phyloP scores from a whole-genome alignment of 257 asterid genomes.

The Scutellaria baicalensis region DNA sequence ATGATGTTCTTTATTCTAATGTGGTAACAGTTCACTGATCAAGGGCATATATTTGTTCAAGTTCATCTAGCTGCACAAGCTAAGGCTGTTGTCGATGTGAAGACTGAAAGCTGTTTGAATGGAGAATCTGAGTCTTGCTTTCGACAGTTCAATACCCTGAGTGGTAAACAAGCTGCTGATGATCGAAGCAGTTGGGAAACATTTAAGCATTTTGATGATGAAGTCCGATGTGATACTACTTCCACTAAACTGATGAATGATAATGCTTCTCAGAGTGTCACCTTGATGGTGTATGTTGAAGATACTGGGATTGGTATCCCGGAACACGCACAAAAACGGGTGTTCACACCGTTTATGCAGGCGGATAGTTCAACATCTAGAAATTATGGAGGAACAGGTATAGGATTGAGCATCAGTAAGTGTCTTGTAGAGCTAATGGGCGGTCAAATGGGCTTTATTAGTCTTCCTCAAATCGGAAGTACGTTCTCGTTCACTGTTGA shows the following conservation, averaged over 20 bases:
- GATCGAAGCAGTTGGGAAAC: conserved; percentile 66
- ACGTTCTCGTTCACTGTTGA: conserved; percentile 71
- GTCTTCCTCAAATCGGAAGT: conserved; percentile 80
- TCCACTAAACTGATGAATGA: conserved; percentile 10
- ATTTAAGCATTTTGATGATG: conserved; percentile 47
- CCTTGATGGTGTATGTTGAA: conserved; percentile 68
- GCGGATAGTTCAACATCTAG: conserved; percentile 97
- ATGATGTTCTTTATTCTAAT: not conserved
- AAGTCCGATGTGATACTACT: conserved; percentile 13
- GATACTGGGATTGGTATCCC: conserved; percentile 94
- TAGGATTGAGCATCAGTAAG: conserved; percentile 88
- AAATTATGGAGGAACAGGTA: conserved; percentile 90
- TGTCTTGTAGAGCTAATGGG: conserved; percentile 92
- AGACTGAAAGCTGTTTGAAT: conserved; percentile 24
- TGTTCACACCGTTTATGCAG: conserved; percentile 94
- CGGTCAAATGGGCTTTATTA: conserved; percentile 71
- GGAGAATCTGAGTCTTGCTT: conserved; percentile 42
- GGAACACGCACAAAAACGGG: conserved; percentile 58
- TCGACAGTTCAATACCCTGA: conserved; percentile 46
- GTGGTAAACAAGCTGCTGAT: conserved; percentile 89
- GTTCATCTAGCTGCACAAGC: conserved; percentile 69
- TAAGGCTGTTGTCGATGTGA: conserved; percentile 25
- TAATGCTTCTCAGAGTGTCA: conserved; percentile 28
- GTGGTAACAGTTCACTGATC: conserved; percentile 65
- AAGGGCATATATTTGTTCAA: conserved; percentile 85